phyloP scores from a whole-genome alignment of 2,329 filamentous ascomycete species.

The Epichloe typhina region DNA sequence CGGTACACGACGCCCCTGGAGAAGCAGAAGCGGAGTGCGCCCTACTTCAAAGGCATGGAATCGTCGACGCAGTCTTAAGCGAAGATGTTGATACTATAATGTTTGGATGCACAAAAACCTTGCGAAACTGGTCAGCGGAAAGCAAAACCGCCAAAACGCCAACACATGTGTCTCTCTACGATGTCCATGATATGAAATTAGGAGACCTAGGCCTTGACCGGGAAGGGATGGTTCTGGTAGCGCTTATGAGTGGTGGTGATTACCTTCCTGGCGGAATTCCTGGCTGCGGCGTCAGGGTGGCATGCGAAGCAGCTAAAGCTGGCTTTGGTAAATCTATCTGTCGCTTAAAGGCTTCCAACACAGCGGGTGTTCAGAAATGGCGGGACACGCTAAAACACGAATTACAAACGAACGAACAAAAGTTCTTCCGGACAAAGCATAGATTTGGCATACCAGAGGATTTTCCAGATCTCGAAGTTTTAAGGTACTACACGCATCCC shows the following conservation, averaged over 20 bases:
- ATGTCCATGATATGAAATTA: conserved; percentile 41
- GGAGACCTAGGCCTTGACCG: conserved; percentile 52
- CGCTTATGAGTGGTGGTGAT: conserved; percentile 89
- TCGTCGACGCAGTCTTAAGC: conserved; percentile 87
- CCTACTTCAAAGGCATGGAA: conserved; percentile 61
- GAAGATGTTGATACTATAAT: conserved; percentile 96
- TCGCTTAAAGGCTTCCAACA: conserved; percentile 45
- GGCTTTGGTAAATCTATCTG: conserved; percentile 74
- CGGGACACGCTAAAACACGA: conserved; percentile 59
- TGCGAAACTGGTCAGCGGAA: conserved; percentile 76
- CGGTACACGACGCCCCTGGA: conserved; percentile 74
- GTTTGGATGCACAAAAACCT: conserved; percentile 74
- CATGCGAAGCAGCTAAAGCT: conserved; percentile 78
- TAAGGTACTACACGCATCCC: conserved; percentile 81
- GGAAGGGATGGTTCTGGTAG: conserved; percentile 86
- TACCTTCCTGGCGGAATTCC: conserved; percentile 82
- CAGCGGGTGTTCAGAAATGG: conserved; percentile 52
- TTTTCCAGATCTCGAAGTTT: conserved; percentile 68
- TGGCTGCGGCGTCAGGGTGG: conserved; percentile 75
- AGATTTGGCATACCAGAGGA: conserved; percentile 61
- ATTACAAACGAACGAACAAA: conserved; percentile 69
- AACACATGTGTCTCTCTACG: conserved; percentile 78
- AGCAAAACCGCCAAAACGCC: conserved; percentile 50
- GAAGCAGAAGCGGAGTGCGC: conserved; percentile 97
- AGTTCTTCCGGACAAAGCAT: conserved; percentile 66